Conservation (phyloP, 2,329 filamentous ascomycete species). For the Colletotrichum sp. region DNA sequence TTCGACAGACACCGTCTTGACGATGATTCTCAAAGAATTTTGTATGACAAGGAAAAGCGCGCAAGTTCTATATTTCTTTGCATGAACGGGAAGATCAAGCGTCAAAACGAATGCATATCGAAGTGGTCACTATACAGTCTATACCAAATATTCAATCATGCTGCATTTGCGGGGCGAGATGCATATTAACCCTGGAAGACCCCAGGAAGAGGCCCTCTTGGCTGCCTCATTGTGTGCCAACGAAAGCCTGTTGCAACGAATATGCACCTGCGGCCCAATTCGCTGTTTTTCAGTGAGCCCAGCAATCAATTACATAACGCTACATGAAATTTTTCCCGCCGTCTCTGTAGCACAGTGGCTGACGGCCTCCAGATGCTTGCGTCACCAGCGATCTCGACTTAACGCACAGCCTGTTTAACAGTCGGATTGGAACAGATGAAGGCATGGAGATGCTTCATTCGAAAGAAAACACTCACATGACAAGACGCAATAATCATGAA, state of each 20-base stretch:
- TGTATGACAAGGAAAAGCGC: accelerated
- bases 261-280: neutral
- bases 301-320: neutral
- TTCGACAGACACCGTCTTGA: neutral
- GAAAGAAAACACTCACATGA: accelerated
- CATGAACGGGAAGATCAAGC: accelerated
- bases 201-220: neutral
- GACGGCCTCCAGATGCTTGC: accelerated
- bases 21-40: neutral
- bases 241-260: accelerated
- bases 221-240: neutral
- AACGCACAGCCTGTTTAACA: neutral
- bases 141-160: neutral
- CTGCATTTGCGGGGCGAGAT: neutral
- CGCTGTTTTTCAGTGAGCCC: neutral
- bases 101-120: accelerated
- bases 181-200: neutral
- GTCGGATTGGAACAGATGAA: neutral
- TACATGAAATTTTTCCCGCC: neutral
- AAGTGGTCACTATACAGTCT: neutral
- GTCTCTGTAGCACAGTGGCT: neutral
- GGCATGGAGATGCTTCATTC: accelerated
- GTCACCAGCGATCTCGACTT: neutral
- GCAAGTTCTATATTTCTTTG: neutral
- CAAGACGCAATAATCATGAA: neutral